phyloP scores from a whole-genome alignment of 768 basidiomycete genomes.

The Cytidiella melzeri region DNA sequence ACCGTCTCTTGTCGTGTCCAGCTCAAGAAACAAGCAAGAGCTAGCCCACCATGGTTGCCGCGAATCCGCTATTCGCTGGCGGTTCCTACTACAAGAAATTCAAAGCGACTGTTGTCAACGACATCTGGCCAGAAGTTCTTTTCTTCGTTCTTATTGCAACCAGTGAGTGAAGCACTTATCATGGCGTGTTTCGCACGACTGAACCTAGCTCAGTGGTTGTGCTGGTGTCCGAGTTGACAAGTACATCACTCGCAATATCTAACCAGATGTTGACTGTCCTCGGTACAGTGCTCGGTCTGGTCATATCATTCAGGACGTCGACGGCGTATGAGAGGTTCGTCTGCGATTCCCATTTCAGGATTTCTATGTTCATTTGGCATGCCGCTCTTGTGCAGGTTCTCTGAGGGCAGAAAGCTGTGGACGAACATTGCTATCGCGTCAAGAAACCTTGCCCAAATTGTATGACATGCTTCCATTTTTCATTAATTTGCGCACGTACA shows the following conservation, averaged over 20 bases:
- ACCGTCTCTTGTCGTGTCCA: no score
- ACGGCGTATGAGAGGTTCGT: conserved; percentile 61
- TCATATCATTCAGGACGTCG: conserved; percentile 68
- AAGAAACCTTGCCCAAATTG: conserved; percentile 53
- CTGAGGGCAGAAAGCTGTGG: conserved; percentile 70
- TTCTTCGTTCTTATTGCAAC: conserved; percentile 58
- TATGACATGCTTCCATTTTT: conserved; percentile 24
- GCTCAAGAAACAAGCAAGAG: no score
- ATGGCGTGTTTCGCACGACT: background rate
- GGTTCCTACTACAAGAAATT: conserved; percentile 45
- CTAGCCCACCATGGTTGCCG: conserved; percentile 12
- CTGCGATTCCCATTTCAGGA: background rate
- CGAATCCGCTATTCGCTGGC: conserved; percentile 30
- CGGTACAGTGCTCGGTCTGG: conserved; percentile 67
- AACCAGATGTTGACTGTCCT: conserved; percentile 59
- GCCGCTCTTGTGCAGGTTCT: conserved; percentile 37
- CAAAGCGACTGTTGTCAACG: conserved; percentile 54
- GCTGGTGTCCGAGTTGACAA: conserved; percentile 44
- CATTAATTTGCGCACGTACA: no score
- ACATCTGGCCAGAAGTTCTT: conserved; percentile 57
- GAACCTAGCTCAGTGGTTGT: conserved; percentile 67
- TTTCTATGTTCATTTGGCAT: no score
- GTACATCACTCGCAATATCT: conserved; percentile 41
- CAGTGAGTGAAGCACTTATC: conserved; percentile 34
- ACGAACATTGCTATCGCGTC: conserved; percentile 51